Base-by-base conservation (phyloP, 2,329 filamentous ascomycete species). In the Dactylellina sp. region DNA sequence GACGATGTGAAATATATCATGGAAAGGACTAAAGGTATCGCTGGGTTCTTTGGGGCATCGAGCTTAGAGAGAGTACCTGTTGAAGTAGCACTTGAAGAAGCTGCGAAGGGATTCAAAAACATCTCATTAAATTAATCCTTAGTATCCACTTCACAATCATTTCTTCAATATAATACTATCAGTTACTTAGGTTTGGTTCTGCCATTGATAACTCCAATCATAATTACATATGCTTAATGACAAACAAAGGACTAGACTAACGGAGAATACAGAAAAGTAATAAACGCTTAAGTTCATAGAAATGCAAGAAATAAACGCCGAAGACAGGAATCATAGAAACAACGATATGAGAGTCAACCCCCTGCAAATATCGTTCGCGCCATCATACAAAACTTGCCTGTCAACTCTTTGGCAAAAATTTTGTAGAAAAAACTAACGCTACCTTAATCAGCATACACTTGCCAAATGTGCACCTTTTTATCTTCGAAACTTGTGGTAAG, bases 21-120 rank as follows among this genome's bases (percentile, higher is more conserved):
- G 28, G 82, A 82, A 20, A 81, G 85, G 76, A 89, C 87, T 0
- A 84, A 83, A 40, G 89, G 88, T 0, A 82, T 91, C n/a, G 88
- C 91, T 81, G 89, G 89, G 0, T 91, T 91, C 79, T 91, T 88
- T 77, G 89, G 89, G 0, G 89, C 89, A 9, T 90, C 88, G 75
- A 87, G 86, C 61, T 89, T 91, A 86, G 89, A 91, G 80, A 82
- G 89, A 46, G 80, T 91, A 75, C 89, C 89, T 0, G 89, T 91
- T 9, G 89, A 91, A 78, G 82, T 85, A 70, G 89, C 89, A 0
- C 89, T 91, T 64, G 86, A 84, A 55, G 83, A 84, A 57, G 86
- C 86, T 46, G 86, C 85, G 2, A 83, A 82, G 76, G 81, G 82
- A 14, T 89, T 88, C 79, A 88, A 88, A 77, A 76, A 77, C 9